Percentiles rank a stretch among this genome's conserved stretches.
Evolutionary conservation across 345 rosid genomes (phyloP).

Genomic region (Arabidopsis arenosa): DNA sequence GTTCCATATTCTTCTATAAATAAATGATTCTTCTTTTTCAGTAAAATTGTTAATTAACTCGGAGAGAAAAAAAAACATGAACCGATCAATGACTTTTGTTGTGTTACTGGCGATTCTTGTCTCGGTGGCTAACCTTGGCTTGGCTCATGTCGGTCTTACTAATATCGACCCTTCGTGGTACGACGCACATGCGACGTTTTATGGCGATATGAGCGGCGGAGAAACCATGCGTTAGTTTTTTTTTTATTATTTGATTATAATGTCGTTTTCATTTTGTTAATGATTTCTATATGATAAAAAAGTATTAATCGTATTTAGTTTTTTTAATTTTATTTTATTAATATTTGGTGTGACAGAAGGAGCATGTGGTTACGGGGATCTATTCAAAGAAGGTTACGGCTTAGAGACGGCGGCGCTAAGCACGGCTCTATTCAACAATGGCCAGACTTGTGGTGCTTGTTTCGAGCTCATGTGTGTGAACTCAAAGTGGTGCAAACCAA

Average conservation of each 20-base stretch:
- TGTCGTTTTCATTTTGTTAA: neutral
- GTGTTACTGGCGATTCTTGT: conserved; percentile 15
- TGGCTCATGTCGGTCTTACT: neutral
- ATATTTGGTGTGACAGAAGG: conserved; percentile 51
- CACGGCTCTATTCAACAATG: conserved; percentile 68
- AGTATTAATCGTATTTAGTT: no score
- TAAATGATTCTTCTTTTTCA: neutral
- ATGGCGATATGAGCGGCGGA: conserved; percentile 38
- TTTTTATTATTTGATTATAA: neutral
- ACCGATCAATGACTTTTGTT: conserved; percentile 7
- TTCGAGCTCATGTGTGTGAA: conserved; percentile 61
- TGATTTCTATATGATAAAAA: no score
- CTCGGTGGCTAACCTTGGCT: neutral
- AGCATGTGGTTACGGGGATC: conserved; percentile 76
- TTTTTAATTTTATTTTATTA: no score
- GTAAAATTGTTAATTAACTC: neutral
- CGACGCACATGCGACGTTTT: conserved; percentile 45
- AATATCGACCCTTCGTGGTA: conserved; percentile 18
- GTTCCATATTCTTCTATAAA: conserved; percentile 33
- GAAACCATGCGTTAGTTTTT: conserved; percentile 48
- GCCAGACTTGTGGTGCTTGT: conserved; percentile 70
- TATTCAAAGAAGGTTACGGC: conserved; percentile 67
- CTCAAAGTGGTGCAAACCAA: conserved; percentile 56
- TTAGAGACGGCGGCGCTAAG: conserved; percentile 68
- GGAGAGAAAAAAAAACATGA: conserved; percentile 7